phyloP scores from a whole-genome alignment of 1,284 basidiomycete genomes.

The Termitomyces sp. region DNA sequence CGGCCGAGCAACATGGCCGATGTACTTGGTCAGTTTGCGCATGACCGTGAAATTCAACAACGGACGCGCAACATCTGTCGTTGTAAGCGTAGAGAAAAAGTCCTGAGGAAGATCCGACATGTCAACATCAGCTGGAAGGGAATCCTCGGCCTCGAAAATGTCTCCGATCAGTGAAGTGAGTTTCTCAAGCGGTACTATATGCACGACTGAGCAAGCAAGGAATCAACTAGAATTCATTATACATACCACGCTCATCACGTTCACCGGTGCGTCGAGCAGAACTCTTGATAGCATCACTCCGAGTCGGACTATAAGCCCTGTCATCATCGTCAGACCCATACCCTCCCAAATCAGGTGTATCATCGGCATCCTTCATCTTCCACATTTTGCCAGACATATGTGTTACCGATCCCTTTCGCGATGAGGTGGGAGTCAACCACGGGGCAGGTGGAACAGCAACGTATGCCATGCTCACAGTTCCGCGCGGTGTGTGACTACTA shows the following conservation, averaged over 20 bases:
- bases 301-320: constrained; percentile 24
- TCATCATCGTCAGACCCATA: constrained; percentile 53
- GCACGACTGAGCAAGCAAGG: constrained; percentile 1
- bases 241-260: constrained; percentile 68
- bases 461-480: constrained; percentile 46
- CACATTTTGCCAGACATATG: constrained; percentile 24
- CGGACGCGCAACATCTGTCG: constrained; percentile 52
- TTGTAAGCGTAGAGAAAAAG: constrained; percentile 59
- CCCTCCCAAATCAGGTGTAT: constrained; percentile 50
- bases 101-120: constrained; percentile 50
- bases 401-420: constrained; percentile 26
- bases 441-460: constrained; percentile 52
- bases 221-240: constrained; percentile 3
- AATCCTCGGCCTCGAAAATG: constrained; percentile 85
- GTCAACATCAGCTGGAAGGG: constrained; percentile 62
- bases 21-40: constrained; percentile 63
- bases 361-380: constrained; percentile 28
- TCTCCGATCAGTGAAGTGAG: constrained; percentile 69
- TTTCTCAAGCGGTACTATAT: constrained; percentile 67
- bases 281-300: constrained; percentile 34
- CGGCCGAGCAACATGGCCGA: constrained; percentile 60
- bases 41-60: constrained; percentile 57
- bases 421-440: constrained; percentile 44
- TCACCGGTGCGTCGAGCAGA: constrained; percentile 63
- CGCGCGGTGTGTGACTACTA: constrained; percentile 29